Percentiles rank a stretch among this genome's conserved stretches.
Conservation (phyloP, 495 filamentous ascomycete species). For the Penicillium diatomitis region DNA sequence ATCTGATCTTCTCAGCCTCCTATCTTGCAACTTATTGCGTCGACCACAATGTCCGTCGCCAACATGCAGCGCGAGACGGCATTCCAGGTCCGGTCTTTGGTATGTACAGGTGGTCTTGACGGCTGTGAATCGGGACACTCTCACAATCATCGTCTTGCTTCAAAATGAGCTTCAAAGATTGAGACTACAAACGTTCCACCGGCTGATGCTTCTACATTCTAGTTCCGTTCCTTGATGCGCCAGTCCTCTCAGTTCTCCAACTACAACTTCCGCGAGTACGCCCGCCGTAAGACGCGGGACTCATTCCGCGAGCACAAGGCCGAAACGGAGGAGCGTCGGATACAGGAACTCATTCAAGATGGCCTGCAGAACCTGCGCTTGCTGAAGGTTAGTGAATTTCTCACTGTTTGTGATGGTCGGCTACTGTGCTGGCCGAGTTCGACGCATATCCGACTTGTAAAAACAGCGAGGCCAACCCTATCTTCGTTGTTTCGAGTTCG, state of each 20-base stretch:
- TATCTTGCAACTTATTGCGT: slow-evolving; percentile 32
- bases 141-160: not conserved
- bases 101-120: slow-evolving; percentile 28
- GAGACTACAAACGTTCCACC: no score
- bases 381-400: slow-evolving; percentile 65
- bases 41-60: slow-evolving; percentile 38
- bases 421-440: no score
- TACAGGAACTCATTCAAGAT: slow-evolving; percentile 84
- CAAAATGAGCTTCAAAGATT: no score
- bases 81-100: slow-evolving; percentile 63
- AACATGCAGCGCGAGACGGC: slow-evolving; percentile 52
- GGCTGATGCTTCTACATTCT: no score
- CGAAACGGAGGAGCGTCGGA: slow-evolving; percentile 57
- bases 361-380: slow-evolving; percentile 81
- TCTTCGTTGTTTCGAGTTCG: no score
- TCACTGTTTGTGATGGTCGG: not conserved
- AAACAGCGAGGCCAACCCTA: no score
- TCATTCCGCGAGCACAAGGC: slow-evolving; percentile 72
- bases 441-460: no score
- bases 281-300: slow-evolving; percentile 77
- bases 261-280: slow-evolving; percentile 98
- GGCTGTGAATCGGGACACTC: not conserved
- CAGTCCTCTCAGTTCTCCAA: slow-evolving; percentile 78
- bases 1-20: not conserved
- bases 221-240: slow-evolving; percentile 91